Evolutionary conservation across 139 green algal genomes (phyloP), one percentile per base, ranked within the genome.

Genomic region (Chlorella sorokiniana): DNA sequence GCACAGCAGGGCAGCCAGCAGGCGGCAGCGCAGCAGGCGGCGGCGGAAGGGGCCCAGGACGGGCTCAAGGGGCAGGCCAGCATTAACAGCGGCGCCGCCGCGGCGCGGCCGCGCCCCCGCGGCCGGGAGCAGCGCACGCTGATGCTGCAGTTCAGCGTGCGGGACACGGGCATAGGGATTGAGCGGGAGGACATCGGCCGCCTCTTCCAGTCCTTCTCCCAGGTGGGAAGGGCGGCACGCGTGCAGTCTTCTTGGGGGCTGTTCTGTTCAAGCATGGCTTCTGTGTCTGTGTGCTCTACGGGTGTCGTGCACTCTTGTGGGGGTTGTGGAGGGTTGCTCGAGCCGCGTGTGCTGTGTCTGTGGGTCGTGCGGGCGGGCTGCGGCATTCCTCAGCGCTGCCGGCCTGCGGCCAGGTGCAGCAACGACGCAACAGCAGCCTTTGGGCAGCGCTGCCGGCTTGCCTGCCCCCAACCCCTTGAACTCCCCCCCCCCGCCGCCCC

Each of bases 101-200:
- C 48, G 6, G 63, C 59, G 9, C 38, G 69, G 31, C 76, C 31
- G 38, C 22, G 76, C 3, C 18, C 11, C 10, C 35, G 64, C 14
- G 42, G 27, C 35, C 9, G 6, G 40, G 22, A 27, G 68, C 40
- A 40, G 68, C 40, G 40, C 72, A 27, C 72, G 35, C n/a, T 79
- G 48, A 27, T 82, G 52, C 63, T 96, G 18, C 86, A 92, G 63
- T 95, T 96, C 45, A 76, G 64, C 16, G 93, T 96, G 29, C 77
- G 81, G n/a, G 93, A 97, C 87, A 96, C 91, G 8, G 93, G 93
- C 51, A 95, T 97, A 52, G 93, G 93, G 40, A 95, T 97, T 74
- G 83, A 69, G 40, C 11, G 72, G 22, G 70, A 81, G 20, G 87
- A 91, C 74, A 71, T 95, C 37, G 76, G 54, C 22, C 81, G 84